Base-by-base conservation (phyloP, 108 stramenopile species). In the Skeletonema marinoi region DNA sequence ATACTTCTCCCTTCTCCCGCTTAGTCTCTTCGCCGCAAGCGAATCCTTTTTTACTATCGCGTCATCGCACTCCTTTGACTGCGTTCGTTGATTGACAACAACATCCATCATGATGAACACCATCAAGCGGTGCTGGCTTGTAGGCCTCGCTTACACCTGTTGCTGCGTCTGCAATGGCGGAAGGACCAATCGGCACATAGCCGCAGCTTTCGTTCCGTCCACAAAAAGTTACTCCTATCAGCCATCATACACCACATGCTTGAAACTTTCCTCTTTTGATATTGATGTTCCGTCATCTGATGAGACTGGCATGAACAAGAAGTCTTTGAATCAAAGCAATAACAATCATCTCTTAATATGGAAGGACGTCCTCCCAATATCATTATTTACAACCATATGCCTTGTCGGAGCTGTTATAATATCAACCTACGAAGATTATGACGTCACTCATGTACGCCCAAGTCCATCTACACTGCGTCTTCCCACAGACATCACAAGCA, bases 341-440 rank as follows among this genome's bases (percentile, higher is more conserved):
- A 11, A 41, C 12, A 63, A 38, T 31, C 46, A 42, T 46, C 10
- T 75, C 2, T 8, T 77, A 0, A 42, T 65, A 25, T 79, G 71
- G 78, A 71, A 58, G 11, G 80, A 81, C 29, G 4, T 75, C 10
- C 2, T 70, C 6, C 68, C 80, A 4, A 35, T 81, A 35, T 74
- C 80, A 3, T 2, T 81, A n/a, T 56, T 67, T 44, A 31, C 64
- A 30, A 62, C 60, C 31, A 25, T 41, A 30, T 81, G 79, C 17
- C 75, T 84, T 12, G 35, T 35, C 12, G 56, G 10, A 10, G 83
- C 83, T 12, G n/a, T 67, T 6, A 12, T 77, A 10, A 19, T 84
- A 21, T 84, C 83, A 33, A 81, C 83, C 8, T 84, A 78, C 30
- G 83, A 84, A 61, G 83, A 84, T 77, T 84, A 66, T 42, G 83